Conservation (phyloP, 768 basidiomycete genomes). For the Pseudohyphozyma bogoriensis region DNA sequence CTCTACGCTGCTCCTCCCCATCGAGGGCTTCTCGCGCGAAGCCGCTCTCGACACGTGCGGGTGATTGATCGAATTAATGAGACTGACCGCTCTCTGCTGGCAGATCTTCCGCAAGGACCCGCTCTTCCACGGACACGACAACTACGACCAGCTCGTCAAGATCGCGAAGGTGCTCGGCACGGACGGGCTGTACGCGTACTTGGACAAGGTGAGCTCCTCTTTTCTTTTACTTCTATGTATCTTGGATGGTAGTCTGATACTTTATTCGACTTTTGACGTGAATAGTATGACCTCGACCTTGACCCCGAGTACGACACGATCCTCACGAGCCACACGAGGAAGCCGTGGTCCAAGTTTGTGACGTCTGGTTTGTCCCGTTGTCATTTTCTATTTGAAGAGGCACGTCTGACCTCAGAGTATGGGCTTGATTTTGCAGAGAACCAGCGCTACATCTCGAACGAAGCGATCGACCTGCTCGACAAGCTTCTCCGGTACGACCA, state of each 20-base stretch:
- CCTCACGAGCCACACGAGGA: constrained; percentile 68
- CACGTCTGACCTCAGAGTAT: background rate
- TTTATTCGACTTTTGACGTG: constrained; percentile 36
- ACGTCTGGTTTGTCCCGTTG: constrained; percentile 40
- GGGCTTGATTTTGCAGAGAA: background rate
- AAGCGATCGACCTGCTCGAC: constrained; percentile 92
- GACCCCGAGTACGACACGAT: constrained; percentile 94
- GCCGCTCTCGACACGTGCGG: no score
- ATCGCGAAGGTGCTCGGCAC: constrained; percentile 29
- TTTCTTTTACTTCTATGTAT: background rate
- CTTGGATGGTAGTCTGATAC: background rate
- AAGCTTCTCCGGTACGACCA: constrained; percentile 88
- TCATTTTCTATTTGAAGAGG: no score
- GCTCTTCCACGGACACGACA: constrained; percentile 28
- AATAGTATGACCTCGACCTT: constrained; percentile 90
- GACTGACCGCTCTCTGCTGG: background rate
- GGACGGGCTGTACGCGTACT: constrained; percentile 25
- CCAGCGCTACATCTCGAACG: constrained; percentile 59
- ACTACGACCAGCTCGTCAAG: constrained; percentile 31
- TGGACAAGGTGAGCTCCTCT: constrained; percentile 31
- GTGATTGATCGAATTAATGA: no score
- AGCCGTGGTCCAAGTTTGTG: constrained; percentile 89
- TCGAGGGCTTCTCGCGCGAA: no score
- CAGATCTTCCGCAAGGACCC: constrained; percentile 31
- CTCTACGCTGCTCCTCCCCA: no score